Conservation (phyloP, 371 early-diverging fungal genomes). For the Cokeromyces recurvatus region DNA sequence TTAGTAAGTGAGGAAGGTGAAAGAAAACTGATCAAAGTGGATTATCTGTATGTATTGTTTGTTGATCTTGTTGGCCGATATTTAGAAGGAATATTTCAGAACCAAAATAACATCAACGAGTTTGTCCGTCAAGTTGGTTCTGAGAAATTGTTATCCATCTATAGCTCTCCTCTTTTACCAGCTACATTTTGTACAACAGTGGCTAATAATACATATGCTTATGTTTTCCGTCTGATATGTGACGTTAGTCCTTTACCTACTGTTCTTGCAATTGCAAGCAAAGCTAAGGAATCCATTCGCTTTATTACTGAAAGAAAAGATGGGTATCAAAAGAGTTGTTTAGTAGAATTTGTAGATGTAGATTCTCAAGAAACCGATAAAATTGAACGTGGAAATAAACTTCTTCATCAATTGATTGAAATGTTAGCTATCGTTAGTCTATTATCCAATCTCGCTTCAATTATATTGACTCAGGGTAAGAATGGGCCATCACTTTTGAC, state of each 20-base stretch:
- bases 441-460: slow-evolving; percentile 68
- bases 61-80: slow-evolving; percentile 58
- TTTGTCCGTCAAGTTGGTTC: slow-evolving; percentile 72
- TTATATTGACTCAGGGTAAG: slow-evolving; percentile 61
- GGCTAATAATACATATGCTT: slow-evolving; percentile 67
- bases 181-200: slow-evolving; percentile 69
- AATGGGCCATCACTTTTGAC: slow-evolving; percentile 57
- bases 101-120: slow-evolving; percentile 64
- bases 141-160: slow-evolving; percentile 60
- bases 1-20: slow-evolving; percentile 10
- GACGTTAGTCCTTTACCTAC: slow-evolving; percentile 60
- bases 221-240: slow-evolving; percentile 66
- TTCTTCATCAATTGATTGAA: slow-evolving; percentile 54
- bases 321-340: slow-evolving; percentile 22
- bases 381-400: slow-evolving; percentile 45
- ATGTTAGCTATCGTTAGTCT: slow-evolving; percentile 64
- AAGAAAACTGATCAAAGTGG: slow-evolving; percentile 47
- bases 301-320: slow-evolving; percentile 27
- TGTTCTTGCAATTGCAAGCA: slow-evolving; percentile 44
- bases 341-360: slow-evolving; percentile 50
- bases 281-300: slow-evolving; percentile 43
- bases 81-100: slow-evolving; percentile 85
- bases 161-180: slow-evolving; percentile 64
- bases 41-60: slow-evolving; percentile 27
- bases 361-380: slow-evolving; percentile 44